Percentiles rank a stretch among this genome's conserved stretches.
phyloP scores from a whole-genome alignment of 305 asterid genomes.

The Solanum hybrid region DNA sequence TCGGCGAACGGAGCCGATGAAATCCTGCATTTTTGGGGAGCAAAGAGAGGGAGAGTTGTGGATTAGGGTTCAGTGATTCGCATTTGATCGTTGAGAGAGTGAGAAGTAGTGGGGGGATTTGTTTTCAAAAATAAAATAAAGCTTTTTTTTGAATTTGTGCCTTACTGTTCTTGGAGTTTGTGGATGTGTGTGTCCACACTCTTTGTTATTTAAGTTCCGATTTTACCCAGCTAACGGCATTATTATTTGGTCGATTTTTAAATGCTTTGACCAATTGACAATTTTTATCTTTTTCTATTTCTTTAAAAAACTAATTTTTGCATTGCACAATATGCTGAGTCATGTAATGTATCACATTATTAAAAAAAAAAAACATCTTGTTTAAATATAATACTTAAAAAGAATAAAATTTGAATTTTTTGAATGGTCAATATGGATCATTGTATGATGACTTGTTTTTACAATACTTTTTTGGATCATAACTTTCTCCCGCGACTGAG shows the following conservation, averaged over 20 bases:
- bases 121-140: slow-evolving; percentile 36
- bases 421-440: not conserved
- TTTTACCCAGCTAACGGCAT: not conserved
- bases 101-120: slow-evolving; percentile 17
- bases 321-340: not conserved
- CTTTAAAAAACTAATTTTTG: no score
- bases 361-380: no score
- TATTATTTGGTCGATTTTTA: not conserved
- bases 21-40: slow-evolving; percentile 56
- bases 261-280: not conserved
- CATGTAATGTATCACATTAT: no score
- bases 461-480: no score
- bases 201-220: not conserved
- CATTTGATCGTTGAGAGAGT: slow-evolving; percentile 21
- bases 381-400: no score
- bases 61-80: slow-evolving; percentile 18
- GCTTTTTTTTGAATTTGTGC: slow-evolving; percentile 11
- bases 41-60: not conserved
- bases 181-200: not conserved
- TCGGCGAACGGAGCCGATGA: slow-evolving; percentile 85
- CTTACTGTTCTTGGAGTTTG: slow-evolving; percentile 5
- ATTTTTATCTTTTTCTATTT: not conserved
- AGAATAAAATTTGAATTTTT: no score
- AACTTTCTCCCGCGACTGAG: no score
- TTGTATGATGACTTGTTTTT: no score